Base-by-base conservation (phyloP, 2,329 filamentous ascomycete species). In the Trichoderma sp. region DNA sequence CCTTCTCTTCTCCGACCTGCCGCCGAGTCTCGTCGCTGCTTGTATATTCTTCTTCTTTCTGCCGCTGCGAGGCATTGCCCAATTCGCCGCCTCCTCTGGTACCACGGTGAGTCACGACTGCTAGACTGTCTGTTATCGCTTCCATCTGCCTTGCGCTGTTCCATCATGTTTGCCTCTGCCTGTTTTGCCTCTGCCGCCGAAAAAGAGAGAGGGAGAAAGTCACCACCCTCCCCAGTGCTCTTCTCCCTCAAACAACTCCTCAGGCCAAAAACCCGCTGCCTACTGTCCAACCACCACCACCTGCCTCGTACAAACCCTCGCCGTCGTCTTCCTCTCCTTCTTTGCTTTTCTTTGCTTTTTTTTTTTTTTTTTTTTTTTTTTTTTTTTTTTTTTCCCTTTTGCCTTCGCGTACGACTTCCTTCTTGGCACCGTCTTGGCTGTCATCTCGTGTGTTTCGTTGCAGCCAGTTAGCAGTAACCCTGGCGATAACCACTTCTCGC, bases 41-140 rank as follows among this genome's bases (percentile, higher is more conserved):
- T 52, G 51, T 43, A 28, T 59, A 59, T 65, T 64, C n/a, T 59
- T 32, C 13, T 66, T 55, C 14, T 34, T 34, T 4, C 49, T 37
- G 54, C 59, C 55, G 61, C n/a, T 28, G 49, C 39, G 56, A 59
- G 54, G 24, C 51, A 14, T 49, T 49, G n/a, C 32, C 51, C 37
- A 56, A 43, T 56, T 30, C 32, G 37, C 24, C 30, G 16, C 18
- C 16, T 24, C 46, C 26, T 68, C 54, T 34, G 18, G 24, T 58
- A 43, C 32, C 37, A 54, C 68, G 68, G 68, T 70, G 68, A 70
- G 68, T 70, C 43, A 64, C 65, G 55, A 28, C 51, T 65, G 52
- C 37, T 66, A 51, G 59, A 43, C 54, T 46, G 32, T 55, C 30
- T 49, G 34, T 16, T 49, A 49, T 24, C 28, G 37, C 49, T 69